A percentile compares a stretch with the other conserved stretches of the same genome.
phyloP scores from a whole-genome alignment of 208 protist genomes.

The Crithidia sp. region DNA sequence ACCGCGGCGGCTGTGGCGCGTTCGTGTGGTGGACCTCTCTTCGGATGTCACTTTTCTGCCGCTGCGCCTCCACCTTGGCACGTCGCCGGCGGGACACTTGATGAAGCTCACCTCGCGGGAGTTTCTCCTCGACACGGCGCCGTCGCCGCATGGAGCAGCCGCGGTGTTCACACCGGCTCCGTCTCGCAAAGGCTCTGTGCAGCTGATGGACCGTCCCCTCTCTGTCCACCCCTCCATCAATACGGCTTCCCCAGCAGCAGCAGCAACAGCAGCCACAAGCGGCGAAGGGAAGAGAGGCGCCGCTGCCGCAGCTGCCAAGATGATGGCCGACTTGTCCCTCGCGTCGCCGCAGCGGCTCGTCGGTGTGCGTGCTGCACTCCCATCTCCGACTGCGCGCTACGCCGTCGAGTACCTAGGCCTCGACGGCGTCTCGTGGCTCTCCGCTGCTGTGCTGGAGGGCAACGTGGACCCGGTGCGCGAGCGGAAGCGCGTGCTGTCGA shows the following conservation, averaged over 20 bases:
- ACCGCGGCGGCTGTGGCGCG: conserved; percentile 21
- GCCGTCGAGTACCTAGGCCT: conserved; percentile 71
- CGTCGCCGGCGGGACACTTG: conserved; percentile 11
- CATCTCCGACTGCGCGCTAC: conserved; percentile 42
- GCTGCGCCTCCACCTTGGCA: conserved; percentile 22
- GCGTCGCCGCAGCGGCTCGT: conserved; percentile 34
- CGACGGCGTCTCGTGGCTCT: conserved; percentile 69
- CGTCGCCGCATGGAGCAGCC: not conserved
- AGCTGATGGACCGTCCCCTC: not conserved
- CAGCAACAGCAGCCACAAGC: not conserved
- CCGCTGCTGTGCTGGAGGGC: conserved; percentile 43
- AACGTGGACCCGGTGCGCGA: conserved; percentile 5
- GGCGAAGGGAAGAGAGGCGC: not conserved
- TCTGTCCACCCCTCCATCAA: not conserved
- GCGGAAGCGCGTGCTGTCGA: not conserved
- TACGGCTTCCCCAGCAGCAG: no score
- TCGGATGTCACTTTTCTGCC: conserved; percentile 24
- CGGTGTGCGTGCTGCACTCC: conserved; percentile 52
- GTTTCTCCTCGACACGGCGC: conserved; percentile 2
- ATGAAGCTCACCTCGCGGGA: conserved; percentile 12
- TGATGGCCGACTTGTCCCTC: conserved; percentile 10
- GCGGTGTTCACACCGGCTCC: not conserved
- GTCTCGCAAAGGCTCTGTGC: conserved; percentile 5
- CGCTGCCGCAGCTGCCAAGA: not conserved
- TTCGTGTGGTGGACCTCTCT: conserved; percentile 27